Evolutionary conservation across 306 rosid genomes (phyloP).

Genomic region (Chamaecrista fasciculata): DNA sequence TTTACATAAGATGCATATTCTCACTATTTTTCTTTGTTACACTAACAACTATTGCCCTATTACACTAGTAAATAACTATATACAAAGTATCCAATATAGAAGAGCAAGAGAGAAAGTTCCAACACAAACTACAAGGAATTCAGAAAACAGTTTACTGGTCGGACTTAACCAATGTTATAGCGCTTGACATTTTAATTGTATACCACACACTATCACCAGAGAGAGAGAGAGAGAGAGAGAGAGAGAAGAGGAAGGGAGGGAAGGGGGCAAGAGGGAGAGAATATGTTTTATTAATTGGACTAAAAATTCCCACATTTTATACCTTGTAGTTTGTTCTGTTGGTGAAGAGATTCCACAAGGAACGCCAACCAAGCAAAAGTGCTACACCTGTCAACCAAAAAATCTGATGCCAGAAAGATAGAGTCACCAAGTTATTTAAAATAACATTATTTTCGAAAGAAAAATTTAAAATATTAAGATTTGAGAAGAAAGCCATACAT

Average conservation of each 20-base stretch:
- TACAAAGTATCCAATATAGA: neutral
- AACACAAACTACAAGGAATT: slow-evolving; percentile 3
- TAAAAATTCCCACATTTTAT: slow-evolving; percentile 2
- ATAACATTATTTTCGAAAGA: neutral
- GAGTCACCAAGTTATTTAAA: neutral
- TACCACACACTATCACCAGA: neutral
- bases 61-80: neutral
- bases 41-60: slow-evolving; percentile 8
- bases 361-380: slow-evolving; percentile 83
- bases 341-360: slow-evolving; percentile 67
- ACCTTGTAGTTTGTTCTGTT: slow-evolving; percentile 75
- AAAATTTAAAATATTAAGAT: slow-evolving; percentile 10
- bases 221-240: neutral
- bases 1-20: neutral
- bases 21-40: neutral
- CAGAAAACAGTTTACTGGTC: neutral
- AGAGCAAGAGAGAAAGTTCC: neutral
- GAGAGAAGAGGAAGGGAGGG: neutral
- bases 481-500: slow-evolving; percentile 48
- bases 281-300: neutral
- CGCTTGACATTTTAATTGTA: neutral
- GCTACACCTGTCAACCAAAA: slow-evolving; percentile 81
- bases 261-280: neutral
- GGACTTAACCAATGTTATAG: neutral
- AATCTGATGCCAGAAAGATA: slow-evolving; percentile 47